These are phyloP conservation scores for Adiantum capillusveneris DNA, from an alignment of 75 land plant genomes.

Conservation along the genomic window DNA sequence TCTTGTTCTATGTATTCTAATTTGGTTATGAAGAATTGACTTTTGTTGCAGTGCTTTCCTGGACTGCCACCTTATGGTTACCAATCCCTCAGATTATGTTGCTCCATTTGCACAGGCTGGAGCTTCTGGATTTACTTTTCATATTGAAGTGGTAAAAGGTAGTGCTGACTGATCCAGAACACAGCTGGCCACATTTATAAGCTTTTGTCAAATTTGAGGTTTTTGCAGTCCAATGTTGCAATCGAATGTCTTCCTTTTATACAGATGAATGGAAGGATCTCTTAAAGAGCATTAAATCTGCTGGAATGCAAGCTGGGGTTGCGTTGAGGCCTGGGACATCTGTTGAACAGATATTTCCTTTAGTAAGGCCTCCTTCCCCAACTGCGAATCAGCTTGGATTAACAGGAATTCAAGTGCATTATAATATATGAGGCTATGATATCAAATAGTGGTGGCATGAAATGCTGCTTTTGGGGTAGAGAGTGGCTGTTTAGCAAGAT, in stretches of 20 bases:
- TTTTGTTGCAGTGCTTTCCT: constrained; percentile 57
- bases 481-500: too few species aligned
- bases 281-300: constrained; percentile 51
- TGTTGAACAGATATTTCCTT: constrained; percentile 75
- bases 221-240: background rate
- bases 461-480: background rate
- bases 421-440: background rate
- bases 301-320: constrained; percentile 92
- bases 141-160: constrained; percentile 80
- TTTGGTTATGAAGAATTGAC: background rate
- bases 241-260: too few species aligned
- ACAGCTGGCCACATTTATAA: too few species aligned
- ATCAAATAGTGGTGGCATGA: background rate
- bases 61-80: constrained; percentile 97
- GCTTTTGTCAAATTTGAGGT: background rate
- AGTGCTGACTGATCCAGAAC: background rate
- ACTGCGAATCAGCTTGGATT: background rate
- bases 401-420: background rate
- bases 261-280: constrained; percentile 84
- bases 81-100: constrained; percentile 91
- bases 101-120: constrained; percentile 86
- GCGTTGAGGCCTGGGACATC: constrained; percentile 85
- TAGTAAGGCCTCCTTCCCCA: constrained; percentile 33
- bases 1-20: background rate
- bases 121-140: constrained; percentile 97